Evolutionary conservation across 768 basidiomycete genomes (phyloP).

Genomic region (Tylopilus rubrobrunneus): DNA sequence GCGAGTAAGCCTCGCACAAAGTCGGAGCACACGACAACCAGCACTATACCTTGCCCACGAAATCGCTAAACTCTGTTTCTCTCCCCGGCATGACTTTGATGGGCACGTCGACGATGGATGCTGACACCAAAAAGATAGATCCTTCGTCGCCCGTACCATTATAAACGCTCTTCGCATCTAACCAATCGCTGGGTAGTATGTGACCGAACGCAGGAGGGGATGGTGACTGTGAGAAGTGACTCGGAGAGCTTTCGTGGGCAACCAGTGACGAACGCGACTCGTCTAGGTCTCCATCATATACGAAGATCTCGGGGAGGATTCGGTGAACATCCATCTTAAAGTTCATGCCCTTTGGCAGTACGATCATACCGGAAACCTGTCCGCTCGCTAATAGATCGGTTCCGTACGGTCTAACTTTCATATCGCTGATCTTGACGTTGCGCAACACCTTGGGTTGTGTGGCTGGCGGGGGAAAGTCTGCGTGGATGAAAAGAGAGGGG

Average conservation of each 20-base stretch:
- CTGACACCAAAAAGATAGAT: slow-evolving; percentile 53
- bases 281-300: slow-evolving; percentile 71
- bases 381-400: slow-evolving; percentile 62
- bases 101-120: slow-evolving; percentile 69
- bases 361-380: slow-evolving; percentile 57
- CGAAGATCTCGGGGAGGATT: slow-evolving; percentile 71
- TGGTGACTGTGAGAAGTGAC: slow-evolving; percentile 58
- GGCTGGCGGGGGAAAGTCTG: slow-evolving; percentile 62
- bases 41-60: slow-evolving; percentile 66
- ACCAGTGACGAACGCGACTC: slow-evolving; percentile 13
- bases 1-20: neutral
- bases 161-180: slow-evolving; percentile 43
- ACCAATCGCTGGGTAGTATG: slow-evolving; percentile 69
- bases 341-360: slow-evolving; percentile 67
- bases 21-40: neutral
- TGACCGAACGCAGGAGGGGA: slow-evolving; percentile 74
- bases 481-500: slow-evolving; percentile 42
- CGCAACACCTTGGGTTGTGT: slow-evolving; percentile 64
- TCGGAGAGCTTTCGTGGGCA: slow-evolving; percentile 34
- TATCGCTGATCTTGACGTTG: slow-evolving; percentile 69
- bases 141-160: slow-evolving; percentile 46
- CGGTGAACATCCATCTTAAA: slow-evolving; percentile 58
- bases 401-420: slow-evolving; percentile 58
- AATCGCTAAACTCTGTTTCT: slow-evolving; percentile 69
- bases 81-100: slow-evolving; percentile 76